These are phyloP conservation scores for Colletotrichum lupini DNA, from an alignment of 2,329 filamentous ascomycete species.

Conservation along the genomic window DNA sequence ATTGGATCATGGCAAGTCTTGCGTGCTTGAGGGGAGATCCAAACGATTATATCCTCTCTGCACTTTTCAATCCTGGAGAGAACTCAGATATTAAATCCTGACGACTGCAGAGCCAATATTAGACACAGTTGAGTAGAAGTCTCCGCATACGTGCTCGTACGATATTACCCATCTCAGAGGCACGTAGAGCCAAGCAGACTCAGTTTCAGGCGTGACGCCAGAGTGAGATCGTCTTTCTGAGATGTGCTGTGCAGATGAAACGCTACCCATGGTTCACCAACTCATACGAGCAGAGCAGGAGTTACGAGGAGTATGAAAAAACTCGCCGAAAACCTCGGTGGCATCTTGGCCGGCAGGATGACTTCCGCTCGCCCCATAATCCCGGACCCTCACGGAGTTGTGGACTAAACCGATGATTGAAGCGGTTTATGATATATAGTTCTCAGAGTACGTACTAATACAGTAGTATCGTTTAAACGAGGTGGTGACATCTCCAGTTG, in stretches of 20 bases:
- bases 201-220: neutral
- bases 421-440: neutral
- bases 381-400: neutral
- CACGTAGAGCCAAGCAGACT: too few relatives aligned
- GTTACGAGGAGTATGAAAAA: neutral
- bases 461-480: neutral
- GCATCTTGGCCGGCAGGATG: neutral
- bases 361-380: neutral
- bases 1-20: too few relatives aligned
- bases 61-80: too few relatives aligned
- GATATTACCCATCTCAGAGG: neutral
- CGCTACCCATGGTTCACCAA: neutral
- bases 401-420: too few relatives aligned
- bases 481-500: neutral
- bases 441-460: neutral
- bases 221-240: neutral
- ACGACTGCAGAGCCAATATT: too few relatives aligned
- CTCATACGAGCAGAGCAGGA: neutral
- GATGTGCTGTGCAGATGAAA: neutral
- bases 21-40: too few relatives aligned
- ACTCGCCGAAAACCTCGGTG: neutral
- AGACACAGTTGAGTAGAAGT: too few relatives aligned
- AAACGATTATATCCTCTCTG: too few relatives aligned
- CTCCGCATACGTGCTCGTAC: neutral
- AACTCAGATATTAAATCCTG: too few relatives aligned